Evolutionary conservation across 441 rosid genomes (phyloP), one percentile per base, ranked within the genome.

Genomic region (Euphorbia schlechtendalii): DNA sequence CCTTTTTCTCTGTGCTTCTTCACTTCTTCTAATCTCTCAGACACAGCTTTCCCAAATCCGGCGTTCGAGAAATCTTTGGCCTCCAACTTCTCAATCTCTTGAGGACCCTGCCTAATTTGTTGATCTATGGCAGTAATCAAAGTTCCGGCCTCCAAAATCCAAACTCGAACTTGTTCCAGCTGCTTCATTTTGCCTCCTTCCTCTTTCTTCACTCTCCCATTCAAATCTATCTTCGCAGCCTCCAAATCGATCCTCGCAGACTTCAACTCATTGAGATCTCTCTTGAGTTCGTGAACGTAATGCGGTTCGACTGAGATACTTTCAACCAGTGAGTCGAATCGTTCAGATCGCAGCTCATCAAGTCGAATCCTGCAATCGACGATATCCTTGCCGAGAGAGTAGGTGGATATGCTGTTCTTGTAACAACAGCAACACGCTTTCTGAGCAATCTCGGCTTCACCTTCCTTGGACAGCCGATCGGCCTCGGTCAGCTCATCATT

Each of bases 91-190:
- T 46, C 27, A 48, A 48, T 27, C 20, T 46, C n/a, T 30, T n/a
- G 27, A 9, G 41, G 66, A 62, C n/a, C 40, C 1, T 45, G 17
- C 12, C 0, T n/a, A n/a, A 28, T n/a, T 13, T 46, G 56, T 27
- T 17, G 56, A 62, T 62, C 66, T 4, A 62, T 41, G 0, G 46
- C 56, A 28, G 25, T 5, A 46, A 62, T 45, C 66, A 17, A 46
- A 0, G 24, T 15, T n/a, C 27, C 66, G 3, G 52, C 56, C 54
- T 38, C 34, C 4, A 24, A 62, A 48, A 62, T 8, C 66, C 66
- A 62, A 1, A 36, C 55, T n/a, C 34, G 41, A 62, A 62, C 66
- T 46, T 25, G 66, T 18, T 62, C 38, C n/a, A n/a, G n/a, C 27
- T 8, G 56, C 54, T 48, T 62, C 66, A 48, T 62, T n/a, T 20